Evolutionary conservation across 306 rosid species (phyloP).

Genomic region (Senna siamea): DNA sequence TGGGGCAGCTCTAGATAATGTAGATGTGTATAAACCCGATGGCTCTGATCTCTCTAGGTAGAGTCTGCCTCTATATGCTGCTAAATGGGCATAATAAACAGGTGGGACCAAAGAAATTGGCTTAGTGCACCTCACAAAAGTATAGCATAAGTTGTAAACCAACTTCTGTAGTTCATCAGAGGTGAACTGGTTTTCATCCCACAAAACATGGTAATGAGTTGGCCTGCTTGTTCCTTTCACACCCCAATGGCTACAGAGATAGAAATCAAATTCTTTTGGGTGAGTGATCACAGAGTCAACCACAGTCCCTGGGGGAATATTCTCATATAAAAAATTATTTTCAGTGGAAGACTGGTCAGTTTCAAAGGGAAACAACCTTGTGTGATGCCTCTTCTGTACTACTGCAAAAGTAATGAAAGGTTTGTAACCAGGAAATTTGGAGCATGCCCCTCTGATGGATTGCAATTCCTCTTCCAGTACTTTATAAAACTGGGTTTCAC

Average conservation of each 20-base stretch:
- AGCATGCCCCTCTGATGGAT: constrained; percentile 71
- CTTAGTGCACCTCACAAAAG: constrained; percentile 93
- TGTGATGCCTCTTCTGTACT: constrained; percentile 97
- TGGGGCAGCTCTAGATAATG: constrained; percentile 80
- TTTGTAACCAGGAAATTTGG: constrained; percentile 64
- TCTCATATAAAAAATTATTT: constrained; percentile 62
- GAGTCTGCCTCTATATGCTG: constrained; percentile 97
- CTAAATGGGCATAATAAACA: constrained; percentile 94
- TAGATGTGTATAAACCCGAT: constrained; percentile 44
- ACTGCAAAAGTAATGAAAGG: constrained; percentile 88
- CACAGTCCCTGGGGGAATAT: constrained; percentile 92
- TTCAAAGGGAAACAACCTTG: constrained; percentile 87
- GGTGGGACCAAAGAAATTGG: constrained; percentile 99
- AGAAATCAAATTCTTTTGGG: constrained; percentile 93
- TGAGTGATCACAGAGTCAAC: constrained; percentile 96
- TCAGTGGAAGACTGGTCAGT: constrained; percentile 58
- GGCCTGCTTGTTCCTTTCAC: constrained; percentile 98
- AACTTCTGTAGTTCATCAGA: constrained; percentile 94
- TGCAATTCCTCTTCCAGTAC: constrained; percentile 85
- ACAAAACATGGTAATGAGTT: constrained; percentile 89
- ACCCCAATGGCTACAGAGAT: constrained; percentile 96
- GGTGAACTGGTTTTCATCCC: constrained; percentile 90
- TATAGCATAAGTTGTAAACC: constrained; percentile 85
- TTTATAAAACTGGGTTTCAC: constrained; percentile 89
- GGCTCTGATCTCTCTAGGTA: constrained; percentile 89